These are phyloP conservation scores for Acanthamoeba sp. DNA, from an alignment of 208 protist genomes.

Conservation along the genomic window DNA sequence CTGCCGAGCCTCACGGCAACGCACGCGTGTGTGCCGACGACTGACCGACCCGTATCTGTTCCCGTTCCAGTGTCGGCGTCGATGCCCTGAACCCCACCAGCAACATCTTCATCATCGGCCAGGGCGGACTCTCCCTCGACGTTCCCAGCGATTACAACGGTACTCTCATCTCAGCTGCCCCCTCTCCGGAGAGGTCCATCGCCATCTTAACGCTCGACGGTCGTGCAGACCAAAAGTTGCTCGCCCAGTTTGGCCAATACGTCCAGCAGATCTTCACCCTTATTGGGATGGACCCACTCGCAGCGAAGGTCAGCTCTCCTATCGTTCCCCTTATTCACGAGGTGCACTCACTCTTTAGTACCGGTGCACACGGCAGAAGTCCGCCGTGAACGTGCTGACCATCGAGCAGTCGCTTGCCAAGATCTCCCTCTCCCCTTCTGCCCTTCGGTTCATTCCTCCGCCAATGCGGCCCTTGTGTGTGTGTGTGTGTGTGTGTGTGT, in stretches of 20 bases:
- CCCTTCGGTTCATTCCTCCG: not conserved
- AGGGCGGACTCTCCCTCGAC: conserved; percentile 46
- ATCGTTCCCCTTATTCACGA: no score
- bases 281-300: not conserved
- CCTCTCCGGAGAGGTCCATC: not conserved
- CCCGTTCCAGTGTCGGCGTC: not conserved
- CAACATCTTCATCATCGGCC: conserved; percentile 24
- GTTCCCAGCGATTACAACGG: conserved; percentile 34
- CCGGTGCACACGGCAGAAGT: not conserved
- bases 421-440: conserved; percentile 4
- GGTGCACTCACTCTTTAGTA: not conserved
- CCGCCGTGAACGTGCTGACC: not conserved
- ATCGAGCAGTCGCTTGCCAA: not conserved
- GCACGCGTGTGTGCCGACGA: not conserved
- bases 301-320: not conserved
- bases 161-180: not conserved
- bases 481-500: no score
- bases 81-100: conserved; percentile 22
- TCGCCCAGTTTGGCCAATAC: not conserved
- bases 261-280: conserved; percentile 34
- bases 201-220: not conserved
- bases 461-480: not conserved
- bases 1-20: no score
- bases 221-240: not conserved
- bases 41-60: not conserved